Evolutionary conservation across 768 basidiomycete genomes (phyloP).

Genomic region (Tremella yokohamensis): DNA sequence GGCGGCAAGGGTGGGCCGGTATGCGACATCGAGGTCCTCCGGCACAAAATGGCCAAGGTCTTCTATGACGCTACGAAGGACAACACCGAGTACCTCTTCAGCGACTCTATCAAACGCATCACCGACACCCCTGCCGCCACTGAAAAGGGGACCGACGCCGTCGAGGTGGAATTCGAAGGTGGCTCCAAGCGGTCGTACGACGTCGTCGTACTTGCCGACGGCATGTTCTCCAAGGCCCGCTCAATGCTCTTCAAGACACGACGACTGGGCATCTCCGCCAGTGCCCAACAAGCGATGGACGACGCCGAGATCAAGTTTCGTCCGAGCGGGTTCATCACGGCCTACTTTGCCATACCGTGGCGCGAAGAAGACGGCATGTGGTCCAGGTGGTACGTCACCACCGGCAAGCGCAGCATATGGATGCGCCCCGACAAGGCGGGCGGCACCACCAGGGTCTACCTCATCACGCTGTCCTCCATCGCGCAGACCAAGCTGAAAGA

Average conservation of each 20-base stretch:
- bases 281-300: too few relatives aligned
- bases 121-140: slow-evolving; percentile 9
- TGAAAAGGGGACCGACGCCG: slow-evolving; percentile 8
- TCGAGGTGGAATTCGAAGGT: slow-evolving; percentile 31
- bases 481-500: neutral
- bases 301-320: too few relatives aligned
- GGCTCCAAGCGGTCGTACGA: slow-evolving; percentile 31
- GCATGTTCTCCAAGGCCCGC: slow-evolving; percentile 23
- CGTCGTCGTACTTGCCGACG: slow-evolving; percentile 37
- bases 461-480: neutral
- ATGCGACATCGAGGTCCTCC: slow-evolving; percentile 38
- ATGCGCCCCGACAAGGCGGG: slow-evolving; percentile 1
- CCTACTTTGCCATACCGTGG: slow-evolving; percentile 4
- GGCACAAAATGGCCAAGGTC: slow-evolving; percentile 37
- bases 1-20: neutral
- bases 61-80: slow-evolving; percentile 28
- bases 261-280: neutral
- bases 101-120: slow-evolving; percentile 25
- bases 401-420: neutral
- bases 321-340: slow-evolving; percentile 1
- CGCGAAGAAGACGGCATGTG: neutral
- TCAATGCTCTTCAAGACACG: slow-evolving; percentile 14
- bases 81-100: slow-evolving; percentile 25
- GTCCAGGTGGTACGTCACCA: neutral
- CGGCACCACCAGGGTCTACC: neutral